Conservation (phyloP, 495 filamentous ascomycete genomes). For the Umbilicaria muhlenbergii region DNA sequence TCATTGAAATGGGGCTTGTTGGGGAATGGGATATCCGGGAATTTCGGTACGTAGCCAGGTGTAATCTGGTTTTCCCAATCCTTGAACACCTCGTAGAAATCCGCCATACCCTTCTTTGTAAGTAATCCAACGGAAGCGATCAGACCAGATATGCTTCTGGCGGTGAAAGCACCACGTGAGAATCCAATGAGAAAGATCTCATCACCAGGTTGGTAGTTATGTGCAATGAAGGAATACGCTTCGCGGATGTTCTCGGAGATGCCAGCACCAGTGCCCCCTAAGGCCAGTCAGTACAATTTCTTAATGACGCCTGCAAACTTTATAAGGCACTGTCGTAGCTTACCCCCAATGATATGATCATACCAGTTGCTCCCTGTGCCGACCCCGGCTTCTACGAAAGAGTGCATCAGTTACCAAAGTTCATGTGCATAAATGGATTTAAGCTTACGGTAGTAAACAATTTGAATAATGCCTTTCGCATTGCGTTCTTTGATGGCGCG, state of each 20-base stretch:
- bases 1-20: conserved; percentile 30
- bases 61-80: conserved; percentile 26
- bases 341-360: conserved; percentile 10
- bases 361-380: conserved; percentile 22
- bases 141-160: conserved; percentile 36
- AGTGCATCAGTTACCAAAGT: too few species aligned
- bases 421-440: too few species aligned
- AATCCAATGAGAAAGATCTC: conserved; percentile 46
- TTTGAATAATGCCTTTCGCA: conserved; percentile 21
- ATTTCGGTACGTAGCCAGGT: conserved; percentile 21
- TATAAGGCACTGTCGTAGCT: neutral
- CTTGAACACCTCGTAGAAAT: conserved; percentile 29
- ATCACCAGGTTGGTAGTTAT: conserved; percentile 37
- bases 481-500: conserved; percentile 22
- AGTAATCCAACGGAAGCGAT: conserved; percentile 35
- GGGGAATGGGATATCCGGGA: conserved; percentile 39
- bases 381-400: conserved; percentile 25
- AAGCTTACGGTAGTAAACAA: conserved; percentile 31
- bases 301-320: conserved; percentile 6
- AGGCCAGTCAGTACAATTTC: neutral
- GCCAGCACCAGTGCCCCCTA: conserved; percentile 18
- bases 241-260: conserved; percentile 31
- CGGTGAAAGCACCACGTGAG: conserved; percentile 44
- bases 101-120: conserved; percentile 23
- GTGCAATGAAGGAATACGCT: conserved; percentile 32